Evolutionary conservation across 2,329 filamentous ascomycete species (phyloP), one percentile per base, ranked within the genome.

Genomic region (Didymella segeticola): DNA sequence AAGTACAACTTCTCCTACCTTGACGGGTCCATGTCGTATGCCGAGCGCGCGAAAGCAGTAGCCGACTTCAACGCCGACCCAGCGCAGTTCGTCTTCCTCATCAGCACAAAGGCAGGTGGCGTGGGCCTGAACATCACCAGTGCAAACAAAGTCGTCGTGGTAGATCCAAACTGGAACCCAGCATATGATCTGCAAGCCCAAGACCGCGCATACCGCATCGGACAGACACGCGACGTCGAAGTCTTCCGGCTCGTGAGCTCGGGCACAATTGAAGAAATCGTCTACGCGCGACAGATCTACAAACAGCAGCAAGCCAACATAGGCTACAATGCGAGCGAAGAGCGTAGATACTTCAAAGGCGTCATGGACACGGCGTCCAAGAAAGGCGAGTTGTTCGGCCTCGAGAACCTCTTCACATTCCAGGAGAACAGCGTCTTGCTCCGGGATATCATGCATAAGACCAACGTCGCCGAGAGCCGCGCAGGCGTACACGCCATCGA

Each of bases 281-380:
- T 98, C 7, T 99, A 99, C 67, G 95, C 93, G 0, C 85, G 95
- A 6, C 95, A 99, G 68, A 95, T 99, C 31, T 99, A 99, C 82
- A 99, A 99, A 74, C 95, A 99, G 70, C 95, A 99, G 68, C 95
- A 98, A 77, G 93, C 95, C 22, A 98, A 97, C 68, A 98, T 99
- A 53, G 95, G 91, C 1, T 98, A 99, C 75, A 96, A 88, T 27
- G 95, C 95, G 0, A 96, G 91, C 0, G 89, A 88, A 5, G 95
- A 99, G 74, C 87, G 95, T 3, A 86, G 95, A 1, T 99, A 99
- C 74, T 99, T 99, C 79, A 92, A 89, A 62, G 95, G 95, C 33
- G 91, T 98, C 0, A 93, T 97, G 75, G 89, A 96, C 57, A 86
- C 91, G 61, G 86, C 85, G 20, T 85, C 85, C 23, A 87, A 93